These are phyloP conservation scores for Davidsoniella australis DNA, from an alignment of 2,329 filamentous ascomycete genomes.

Conservation along the genomic window DNA sequence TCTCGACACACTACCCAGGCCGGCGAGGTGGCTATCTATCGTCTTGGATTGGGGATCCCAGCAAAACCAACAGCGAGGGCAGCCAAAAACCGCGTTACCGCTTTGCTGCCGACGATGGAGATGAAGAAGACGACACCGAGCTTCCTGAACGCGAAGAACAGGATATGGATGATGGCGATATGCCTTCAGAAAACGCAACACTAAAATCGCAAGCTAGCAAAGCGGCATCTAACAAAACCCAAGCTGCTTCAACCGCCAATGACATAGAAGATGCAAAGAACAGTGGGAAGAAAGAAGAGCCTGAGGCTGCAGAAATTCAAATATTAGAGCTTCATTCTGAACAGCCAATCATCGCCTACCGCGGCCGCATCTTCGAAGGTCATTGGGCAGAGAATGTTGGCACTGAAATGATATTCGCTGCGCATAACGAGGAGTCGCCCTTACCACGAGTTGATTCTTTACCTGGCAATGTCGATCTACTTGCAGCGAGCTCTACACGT, in stretches of 20 bases:
- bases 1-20: conserved; percentile 11
- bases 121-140: conserved; percentile 18
- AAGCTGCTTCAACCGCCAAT: background rate
- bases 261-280: conserved; percentile 5
- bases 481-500: conserved; percentile 53
- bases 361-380: conserved; percentile 61
- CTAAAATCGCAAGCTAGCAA: background rate
- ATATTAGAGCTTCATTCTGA: conserved; percentile 65
- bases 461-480: conserved; percentile 46
- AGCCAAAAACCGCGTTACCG: conserved; percentile 11
- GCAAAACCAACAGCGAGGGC: background rate
- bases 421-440: conserved; percentile 18
- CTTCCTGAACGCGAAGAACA: conserved; percentile 22
- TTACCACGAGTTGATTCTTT: conserved; percentile 34
- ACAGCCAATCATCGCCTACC: conserved; percentile 65
- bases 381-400: conserved; percentile 71
- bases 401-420: conserved; percentile 60
- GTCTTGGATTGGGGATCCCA: conserved; percentile 16
- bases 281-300: conserved; percentile 7
- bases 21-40: conserved; percentile 15
- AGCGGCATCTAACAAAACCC: background rate
- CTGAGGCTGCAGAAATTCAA: conserved; percentile 38
- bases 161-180: conserved; percentile 13
- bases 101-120: conserved; percentile 15
- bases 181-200: background rate